Evolutionary conservation across 805 yeast genomes (phyloP).

Genomic region (Pichia ethanolica): DNA sequence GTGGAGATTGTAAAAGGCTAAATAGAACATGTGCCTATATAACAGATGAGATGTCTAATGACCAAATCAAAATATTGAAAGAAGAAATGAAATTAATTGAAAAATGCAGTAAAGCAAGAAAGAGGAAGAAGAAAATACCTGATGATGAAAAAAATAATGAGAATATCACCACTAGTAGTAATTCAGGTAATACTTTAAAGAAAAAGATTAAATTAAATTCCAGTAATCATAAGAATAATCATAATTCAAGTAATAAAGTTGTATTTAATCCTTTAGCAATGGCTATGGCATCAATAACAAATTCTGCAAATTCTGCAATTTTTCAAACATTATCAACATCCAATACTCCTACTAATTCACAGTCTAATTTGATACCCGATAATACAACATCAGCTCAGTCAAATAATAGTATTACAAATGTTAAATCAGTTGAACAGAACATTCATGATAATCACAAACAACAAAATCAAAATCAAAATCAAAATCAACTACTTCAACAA

Average conservation of each 20-base stretch:
- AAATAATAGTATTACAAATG: too few species aligned
- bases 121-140: conserved; percentile 20
- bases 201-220: too few species aligned
- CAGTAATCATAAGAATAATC: background rate
- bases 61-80: conserved; percentile 31
- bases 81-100: conserved; percentile 34
- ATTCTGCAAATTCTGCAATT: background rate
- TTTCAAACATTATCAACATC: background rate
- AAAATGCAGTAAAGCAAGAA: conserved; percentile 34
- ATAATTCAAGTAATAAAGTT: conserved; percentile 9
- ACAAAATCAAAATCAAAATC: too few species aligned
- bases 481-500: too few species aligned
- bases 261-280: conserved; percentile 26
- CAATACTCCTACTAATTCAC: too few species aligned
- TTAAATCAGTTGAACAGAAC: too few species aligned
- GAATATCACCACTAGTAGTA: too few species aligned
- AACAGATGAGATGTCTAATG: conserved; percentile 37
- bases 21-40: conserved; percentile 42
- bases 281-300: conserved; percentile 10
- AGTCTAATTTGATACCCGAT: too few species aligned
- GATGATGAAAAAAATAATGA: background rate
- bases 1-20: conserved; percentile 43
- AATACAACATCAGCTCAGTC: too few species aligned
- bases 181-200: too few species aligned
- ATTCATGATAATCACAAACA: too few species aligned